Evolutionary conservation across 805 yeast species (phyloP).

Genomic region (Lachancea kluyveri): DNA sequence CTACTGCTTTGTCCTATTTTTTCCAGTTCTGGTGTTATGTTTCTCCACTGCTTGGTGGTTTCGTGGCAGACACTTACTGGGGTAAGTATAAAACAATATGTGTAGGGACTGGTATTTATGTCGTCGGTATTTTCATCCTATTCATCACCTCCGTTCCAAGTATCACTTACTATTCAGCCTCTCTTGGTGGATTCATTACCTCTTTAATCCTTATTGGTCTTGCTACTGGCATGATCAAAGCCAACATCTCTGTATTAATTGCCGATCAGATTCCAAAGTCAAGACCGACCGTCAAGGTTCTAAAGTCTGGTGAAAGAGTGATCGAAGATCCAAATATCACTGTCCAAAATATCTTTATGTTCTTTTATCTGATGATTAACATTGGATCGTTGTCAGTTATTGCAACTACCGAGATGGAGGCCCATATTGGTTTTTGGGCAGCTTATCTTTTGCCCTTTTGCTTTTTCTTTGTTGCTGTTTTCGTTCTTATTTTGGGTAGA

Average conservation of each 20-base stretch:
- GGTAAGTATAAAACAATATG: slow-evolving; percentile 69
- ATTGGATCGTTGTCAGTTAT: slow-evolving; percentile 69
- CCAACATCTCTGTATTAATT: slow-evolving; percentile 62
- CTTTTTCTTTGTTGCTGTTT: slow-evolving; percentile 56
- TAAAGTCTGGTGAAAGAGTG: slow-evolving; percentile 59
- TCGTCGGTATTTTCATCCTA: slow-evolving; percentile 55
- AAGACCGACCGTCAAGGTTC: slow-evolving; percentile 50
- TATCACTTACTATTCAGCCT: slow-evolving; percentile 42
- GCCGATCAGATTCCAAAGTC: slow-evolving; percentile 68
- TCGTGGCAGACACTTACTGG: slow-evolving; percentile 65
- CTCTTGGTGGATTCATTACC: slow-evolving; percentile 54
- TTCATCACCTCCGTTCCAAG: slow-evolving; percentile 64
- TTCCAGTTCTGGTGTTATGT: slow-evolving; percentile 80
- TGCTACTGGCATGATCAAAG: slow-evolving; percentile 78
- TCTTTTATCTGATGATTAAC: slow-evolving; percentile 72
- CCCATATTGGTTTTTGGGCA: slow-evolving; percentile 62
- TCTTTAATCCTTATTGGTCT: slow-evolving; percentile 50
- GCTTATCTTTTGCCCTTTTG: slow-evolving; percentile 69
- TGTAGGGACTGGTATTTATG: slow-evolving; percentile 52
- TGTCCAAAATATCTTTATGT: slow-evolving; percentile 67
- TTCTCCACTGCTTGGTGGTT: slow-evolving; percentile 74
- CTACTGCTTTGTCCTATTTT: slow-evolving; percentile 67
- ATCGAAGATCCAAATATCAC: slow-evolving; percentile 66
- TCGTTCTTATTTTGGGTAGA: slow-evolving; percentile 46
- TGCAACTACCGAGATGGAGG: slow-evolving; percentile 71